Base-by-base conservation (phyloP, 2,329 filamentous ascomycete species). In the Colletotrichum echinochloae region DNA sequence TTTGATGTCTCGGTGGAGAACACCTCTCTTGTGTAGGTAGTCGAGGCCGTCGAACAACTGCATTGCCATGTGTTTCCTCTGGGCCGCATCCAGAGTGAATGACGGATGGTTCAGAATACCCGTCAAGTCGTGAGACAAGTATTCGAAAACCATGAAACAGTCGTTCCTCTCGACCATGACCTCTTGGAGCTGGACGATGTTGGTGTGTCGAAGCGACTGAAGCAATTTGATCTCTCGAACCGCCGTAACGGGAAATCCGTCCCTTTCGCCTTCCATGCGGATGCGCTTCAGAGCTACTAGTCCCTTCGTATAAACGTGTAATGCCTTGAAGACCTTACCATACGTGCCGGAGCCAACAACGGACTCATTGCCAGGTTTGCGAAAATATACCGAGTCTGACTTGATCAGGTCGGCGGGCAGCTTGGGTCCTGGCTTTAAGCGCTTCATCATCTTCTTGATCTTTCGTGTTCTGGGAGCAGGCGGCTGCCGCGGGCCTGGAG, bases 141-240 rank as follows among this genome's bases (percentile, higher is more conserved):
- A 99, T 80, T 99, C 96, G 74, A 99, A 99, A 3, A 99, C 96
- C 96, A 99, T 99, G 82, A 97, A 99, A 80, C 96, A 99, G 81
- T 98, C 95, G 75, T 98, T 98, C 78, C 92, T 93, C 82, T 99
- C 96, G 2, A 99, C 96, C 96, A 99, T 99, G 74, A 97, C 94
- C 82, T 97, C 94, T 74, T 93, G 90, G 23, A 97, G 83, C 49
- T 91, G 90, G 67, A 97, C 94, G 60, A 97, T 91, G 76, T 97
- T 97, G 70, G 86, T 83, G 76, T 97, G 94, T 73, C 91, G 91
- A 28, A 97, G 85, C 4, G 93, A 95, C 78, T 97, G 94, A n/a
- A 97, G 85, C 30, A 97, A 85, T 79, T 97, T 97, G 83, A 97
- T 95, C 80, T 97, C 94, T 71, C 94, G 90, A 33, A 97, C 93